Evolutionary conservation across 495 filamentous ascomycete species (phyloP).

Genomic region (Penicillium soppii): DNA sequence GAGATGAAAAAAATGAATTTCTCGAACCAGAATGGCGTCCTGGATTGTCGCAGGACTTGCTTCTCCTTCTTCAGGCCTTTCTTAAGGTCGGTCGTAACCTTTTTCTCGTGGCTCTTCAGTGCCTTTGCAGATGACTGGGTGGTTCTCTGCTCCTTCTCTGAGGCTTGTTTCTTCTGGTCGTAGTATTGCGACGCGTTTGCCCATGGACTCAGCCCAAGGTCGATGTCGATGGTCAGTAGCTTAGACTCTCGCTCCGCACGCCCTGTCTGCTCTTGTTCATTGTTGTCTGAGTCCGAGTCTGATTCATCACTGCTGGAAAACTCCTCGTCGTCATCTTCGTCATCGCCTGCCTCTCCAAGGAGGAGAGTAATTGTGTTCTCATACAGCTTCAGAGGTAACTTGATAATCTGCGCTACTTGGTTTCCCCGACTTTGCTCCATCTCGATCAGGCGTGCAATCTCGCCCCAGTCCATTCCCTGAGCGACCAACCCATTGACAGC

Average conservation of each 20-base stretch:
- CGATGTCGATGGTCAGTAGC: conserved; percentile 72
- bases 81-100: conserved; percentile 81
- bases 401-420: conserved; percentile 82
- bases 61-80: conserved; percentile 91
- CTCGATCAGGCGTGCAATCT: conserved; percentile 84
- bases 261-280: conserved; percentile 35
- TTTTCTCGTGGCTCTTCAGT: conserved; percentile 83
- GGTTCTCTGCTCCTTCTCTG: conserved; percentile 83
- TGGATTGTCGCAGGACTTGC: conserved; percentile 75
- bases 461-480: conserved; percentile 96
- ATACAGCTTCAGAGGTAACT: conserved; percentile 80
- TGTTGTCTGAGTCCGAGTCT: conserved; percentile 59
- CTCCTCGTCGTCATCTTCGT: conserved; percentile 55
- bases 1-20: conserved; percentile 95
- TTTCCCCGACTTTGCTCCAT: conserved; percentile 78
- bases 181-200: conserved; percentile 91
- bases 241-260: conserved; percentile 28
- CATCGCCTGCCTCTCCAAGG: conserved; percentile 66
- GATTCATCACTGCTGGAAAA: conserved; percentile 60
- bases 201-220: conserved; percentile 78
- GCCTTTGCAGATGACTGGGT: conserved; percentile 78
- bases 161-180: conserved; percentile 78
- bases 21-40: conserved; percentile 89
- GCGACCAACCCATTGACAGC: conserved; percentile 85
- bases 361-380: conserved; percentile 85